These are phyloP conservation scores for Tympanopsis confertula DNA, from an alignment of 2,329 filamentous ascomycete species.

Conservation along the genomic window DNA sequence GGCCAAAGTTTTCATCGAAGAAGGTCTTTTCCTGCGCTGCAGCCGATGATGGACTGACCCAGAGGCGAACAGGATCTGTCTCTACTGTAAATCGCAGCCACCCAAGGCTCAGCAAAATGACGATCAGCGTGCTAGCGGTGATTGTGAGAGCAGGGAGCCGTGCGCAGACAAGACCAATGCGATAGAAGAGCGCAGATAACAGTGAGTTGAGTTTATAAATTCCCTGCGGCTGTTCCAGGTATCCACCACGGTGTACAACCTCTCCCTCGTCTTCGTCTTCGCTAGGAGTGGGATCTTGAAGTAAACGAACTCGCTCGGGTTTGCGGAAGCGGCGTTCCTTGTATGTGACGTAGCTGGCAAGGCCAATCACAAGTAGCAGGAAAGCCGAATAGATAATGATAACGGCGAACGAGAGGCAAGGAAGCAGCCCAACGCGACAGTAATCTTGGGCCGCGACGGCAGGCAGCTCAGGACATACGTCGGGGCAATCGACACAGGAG, in stretches of 20 bases:
- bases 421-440: constrained; percentile 78
- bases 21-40: constrained; percentile 89
- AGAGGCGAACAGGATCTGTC: constrained; percentile 77
- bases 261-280: constrained; percentile 94
- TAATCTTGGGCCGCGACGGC: constrained; percentile 57
- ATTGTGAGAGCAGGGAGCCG: constrained; percentile 80
- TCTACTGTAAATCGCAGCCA: constrained; percentile 87
- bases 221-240: constrained; percentile 67
- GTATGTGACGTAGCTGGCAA: constrained; percentile 56
- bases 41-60: constrained; percentile 89
- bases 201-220: constrained; percentile 76
- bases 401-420: constrained; percentile 85
- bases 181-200: constrained; percentile 70
- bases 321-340: constrained; percentile 62
- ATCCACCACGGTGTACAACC: constrained; percentile 62
- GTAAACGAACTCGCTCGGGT: constrained; percentile 70
- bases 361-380: constrained; percentile 50
- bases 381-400: constrained; percentile 75
- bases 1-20: constrained; percentile 86
- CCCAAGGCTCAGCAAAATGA: constrained; percentile 70
- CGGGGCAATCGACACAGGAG: constrained; percentile 84
- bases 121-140: constrained; percentile 58
- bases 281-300: constrained; percentile 73
- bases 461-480: constrained; percentile 72
- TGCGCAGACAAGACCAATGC: constrained; percentile 69